Conservation (phyloP, 2,329 filamentous ascomycete species). For the Aspergillus unguis region DNA sequence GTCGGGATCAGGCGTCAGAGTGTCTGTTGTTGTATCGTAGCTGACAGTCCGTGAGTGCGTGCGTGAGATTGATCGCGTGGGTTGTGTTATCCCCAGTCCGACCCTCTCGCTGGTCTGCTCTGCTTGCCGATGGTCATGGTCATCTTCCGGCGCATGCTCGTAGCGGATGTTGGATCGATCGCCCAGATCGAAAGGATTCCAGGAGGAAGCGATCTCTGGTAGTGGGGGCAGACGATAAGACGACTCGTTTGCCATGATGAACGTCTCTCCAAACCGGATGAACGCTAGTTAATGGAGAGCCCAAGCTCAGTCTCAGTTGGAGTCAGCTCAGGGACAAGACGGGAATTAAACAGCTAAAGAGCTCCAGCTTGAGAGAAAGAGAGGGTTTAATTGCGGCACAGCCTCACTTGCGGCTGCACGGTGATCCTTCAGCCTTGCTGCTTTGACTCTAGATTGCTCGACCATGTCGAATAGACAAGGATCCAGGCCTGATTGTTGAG, state of each 20-base stretch:
- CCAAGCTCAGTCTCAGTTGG: neutral
- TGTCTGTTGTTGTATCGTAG: conserved; percentile 1
- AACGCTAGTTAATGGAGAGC: neutral
- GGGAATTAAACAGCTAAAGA: neutral
- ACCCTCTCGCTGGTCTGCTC: neutral
- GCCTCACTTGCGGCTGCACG: neutral
- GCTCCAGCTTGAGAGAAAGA: neutral
- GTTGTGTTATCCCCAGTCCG: conserved; percentile 1
- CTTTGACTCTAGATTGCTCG: too few relatives aligned
- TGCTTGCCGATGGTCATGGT: neutral
- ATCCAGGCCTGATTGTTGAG: too few relatives aligned
- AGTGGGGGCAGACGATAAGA: neutral
- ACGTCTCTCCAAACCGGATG: neutral
- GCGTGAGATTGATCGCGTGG: neutral
- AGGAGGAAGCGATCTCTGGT: neutral
- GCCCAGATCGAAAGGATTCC: neutral
- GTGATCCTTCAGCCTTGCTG: neutral
- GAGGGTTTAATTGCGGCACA: neutral
- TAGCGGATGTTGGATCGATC: conserved; percentile 8
- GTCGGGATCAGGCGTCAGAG: neutral
- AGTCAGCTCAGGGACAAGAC: neutral
- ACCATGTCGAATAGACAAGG: too few relatives aligned
- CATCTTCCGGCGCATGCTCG: neutral
- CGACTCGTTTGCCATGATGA: neutral
- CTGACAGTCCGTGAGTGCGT: neutral